These are phyloP conservation scores for Starmera amethionina DNA, from an alignment of 805 yeast species.

Conservation along the genomic window DNA sequence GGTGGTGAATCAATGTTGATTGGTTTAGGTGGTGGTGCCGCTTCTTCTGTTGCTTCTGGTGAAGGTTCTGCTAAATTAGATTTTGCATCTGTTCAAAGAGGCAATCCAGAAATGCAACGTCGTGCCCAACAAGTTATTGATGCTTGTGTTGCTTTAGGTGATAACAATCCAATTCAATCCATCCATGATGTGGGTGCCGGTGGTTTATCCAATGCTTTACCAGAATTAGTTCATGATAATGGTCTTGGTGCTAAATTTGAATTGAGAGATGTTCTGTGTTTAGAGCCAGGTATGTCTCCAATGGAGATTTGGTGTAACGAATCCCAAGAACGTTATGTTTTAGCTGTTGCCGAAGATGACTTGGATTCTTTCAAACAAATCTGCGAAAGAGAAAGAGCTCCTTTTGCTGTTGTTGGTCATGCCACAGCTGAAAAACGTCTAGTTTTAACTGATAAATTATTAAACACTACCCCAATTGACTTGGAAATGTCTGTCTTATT, in stretches of 20 bases:
- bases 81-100: slow-evolving; percentile 98
- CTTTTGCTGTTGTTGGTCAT: slow-evolving; percentile 89
- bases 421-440: slow-evolving; percentile 85
- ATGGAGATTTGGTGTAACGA: slow-evolving; percentile 99
- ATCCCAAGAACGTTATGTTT: slow-evolving; percentile 95
- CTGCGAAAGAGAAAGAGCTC: slow-evolving; percentile 93
- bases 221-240: slow-evolving; percentile 96
- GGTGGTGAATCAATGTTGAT: slow-evolving; percentile 98
- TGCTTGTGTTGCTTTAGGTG: slow-evolving; percentile 79
- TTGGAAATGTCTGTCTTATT: slow-evolving; percentile 90
- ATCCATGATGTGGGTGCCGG: slow-evolving; percentile 99
- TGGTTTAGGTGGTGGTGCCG: slow-evolving; percentile 99
- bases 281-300: slow-evolving; percentile 98
- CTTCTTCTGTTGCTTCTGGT: slow-evolving; percentile 92
- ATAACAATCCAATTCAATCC: slow-evolving; percentile 75
- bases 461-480: slow-evolving; percentile 84
- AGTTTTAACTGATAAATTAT: slow-evolving; percentile 66
- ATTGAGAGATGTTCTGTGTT: slow-evolving; percentile 77
- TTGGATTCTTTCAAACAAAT: slow-evolving; percentile 61
- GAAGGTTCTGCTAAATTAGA: slow-evolving; percentile 94
- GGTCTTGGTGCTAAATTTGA: slow-evolving; percentile 92
- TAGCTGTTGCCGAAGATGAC: slow-evolving; percentile 81
- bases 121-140: slow-evolving; percentile 98
- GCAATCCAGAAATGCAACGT: slow-evolving; percentile 98
- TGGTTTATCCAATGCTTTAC: slow-evolving; percentile 93